Evolutionary conservation across 2,329 filamentous ascomycete species (phyloP), one percentile per base, ranked within the genome.

Genomic region (Aureobasidium sp.): DNA sequence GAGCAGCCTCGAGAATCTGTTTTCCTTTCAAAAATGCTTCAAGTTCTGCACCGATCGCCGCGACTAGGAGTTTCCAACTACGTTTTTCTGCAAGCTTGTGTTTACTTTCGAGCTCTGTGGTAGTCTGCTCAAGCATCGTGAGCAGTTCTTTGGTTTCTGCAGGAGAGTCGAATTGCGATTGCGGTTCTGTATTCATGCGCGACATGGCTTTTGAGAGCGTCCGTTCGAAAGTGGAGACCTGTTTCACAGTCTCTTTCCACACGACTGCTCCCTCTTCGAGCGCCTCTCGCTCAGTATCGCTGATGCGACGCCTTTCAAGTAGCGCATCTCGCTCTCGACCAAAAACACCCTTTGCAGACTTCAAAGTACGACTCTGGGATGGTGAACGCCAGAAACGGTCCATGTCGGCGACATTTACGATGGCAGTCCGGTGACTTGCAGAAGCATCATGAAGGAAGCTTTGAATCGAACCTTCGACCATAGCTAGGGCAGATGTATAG

Each of bases 31-130:
- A 76, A 63, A 89, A 86, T 2, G 86, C 86, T 63, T 87, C 85
- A 1, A 89, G 69, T 70, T 90, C 89, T 0, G 89, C 89, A 0
- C 88, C 87, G 37, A 93, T 85, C 11, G 88, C 88, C 57, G 84
- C 89, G 5, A 91, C 85, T 21, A 93, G 77, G 16, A 92, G 75
- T 62, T 87, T 91, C 89, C 89, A 93, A 16, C 81, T 79, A 61
- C 82, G 82, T 1, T 78, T 75, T 63, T 88, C 83, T 0, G 86
- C 86, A 2, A 80, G 69, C 1, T 78, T 74, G 30, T 86, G 68
- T 25, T 81, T 79, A 16, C 77, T 73, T 59, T 85, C 79, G 4
- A 93, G 73, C 3, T 81, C 79, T 0, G 68, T 66, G 13, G 87
- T 79, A 5, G 86, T 81, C 3, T 69, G 69, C 32, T 80, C 76